Conservation (phyloP, 192 early-diverging fungal genomes). For the Powellomyces hirtus region DNA sequence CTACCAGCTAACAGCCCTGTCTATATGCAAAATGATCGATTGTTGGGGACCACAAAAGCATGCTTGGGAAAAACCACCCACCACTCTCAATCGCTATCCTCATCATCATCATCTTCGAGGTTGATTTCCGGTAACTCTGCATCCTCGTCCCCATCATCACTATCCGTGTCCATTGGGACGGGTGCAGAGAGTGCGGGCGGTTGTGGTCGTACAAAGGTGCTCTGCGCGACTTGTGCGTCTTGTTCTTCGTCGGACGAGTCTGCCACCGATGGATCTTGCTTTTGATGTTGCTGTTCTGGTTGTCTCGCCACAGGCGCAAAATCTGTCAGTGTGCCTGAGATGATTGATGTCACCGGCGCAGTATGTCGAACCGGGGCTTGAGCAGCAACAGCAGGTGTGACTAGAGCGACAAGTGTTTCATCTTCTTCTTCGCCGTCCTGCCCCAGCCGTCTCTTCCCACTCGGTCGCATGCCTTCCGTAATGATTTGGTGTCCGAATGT, state of each 20-base stretch:
- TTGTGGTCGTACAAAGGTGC: too few species aligned
- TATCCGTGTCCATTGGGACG: slow-evolving; percentile 4
- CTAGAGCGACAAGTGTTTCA: too few species aligned
- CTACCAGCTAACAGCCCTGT: too few species aligned
- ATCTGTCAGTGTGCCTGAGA: too few species aligned
- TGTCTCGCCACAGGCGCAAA: not conserved
- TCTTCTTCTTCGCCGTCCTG: not conserved
- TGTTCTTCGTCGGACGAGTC: not conserved
- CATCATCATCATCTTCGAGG: not conserved
- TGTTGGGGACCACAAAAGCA: too few species aligned
- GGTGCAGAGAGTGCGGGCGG: not conserved
- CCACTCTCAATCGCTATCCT: slow-evolving; percentile 2
- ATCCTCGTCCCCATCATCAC: not conserved
- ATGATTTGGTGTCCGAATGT: too few species aligned
- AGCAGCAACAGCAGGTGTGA: too few species aligned
- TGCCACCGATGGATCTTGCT: not conserved
- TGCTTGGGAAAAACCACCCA: too few species aligned
- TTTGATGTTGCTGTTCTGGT: not conserved
- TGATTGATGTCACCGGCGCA: too few species aligned
- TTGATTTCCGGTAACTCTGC: slow-evolving; percentile 7
- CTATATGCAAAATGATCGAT: too few species aligned
- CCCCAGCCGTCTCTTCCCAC: not conserved
- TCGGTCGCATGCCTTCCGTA: too few species aligned
- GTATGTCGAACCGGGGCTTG: too few species aligned
- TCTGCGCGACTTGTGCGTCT: not conserved